Conservation (phyloP, 2,329 filamentous ascomycete species). For the Zarea fungicola region DNA sequence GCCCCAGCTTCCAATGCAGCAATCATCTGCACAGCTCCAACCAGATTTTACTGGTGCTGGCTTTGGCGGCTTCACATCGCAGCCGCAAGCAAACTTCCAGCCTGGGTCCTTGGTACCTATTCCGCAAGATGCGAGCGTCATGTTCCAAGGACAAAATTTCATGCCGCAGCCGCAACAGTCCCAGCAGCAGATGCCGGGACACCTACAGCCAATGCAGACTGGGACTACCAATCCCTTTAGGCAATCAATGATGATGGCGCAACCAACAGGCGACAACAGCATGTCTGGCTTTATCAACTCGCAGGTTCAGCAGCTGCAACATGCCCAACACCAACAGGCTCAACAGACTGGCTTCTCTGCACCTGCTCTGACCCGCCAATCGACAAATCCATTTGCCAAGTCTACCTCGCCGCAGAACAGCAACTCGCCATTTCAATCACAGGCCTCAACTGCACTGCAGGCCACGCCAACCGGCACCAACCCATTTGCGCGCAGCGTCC, state of each 20-base stretch:
- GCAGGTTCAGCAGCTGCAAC: constrained; percentile 2
- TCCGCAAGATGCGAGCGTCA: constrained; percentile 50
- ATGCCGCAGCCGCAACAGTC: constrained; percentile 18
- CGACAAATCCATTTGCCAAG: constrained; percentile 85
- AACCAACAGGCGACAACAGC: constrained; percentile 53
- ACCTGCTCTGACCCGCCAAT: constrained; percentile 49
- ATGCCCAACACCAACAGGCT: background rate
- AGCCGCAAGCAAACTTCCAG: constrained; percentile 45
- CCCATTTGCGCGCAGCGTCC: constrained; percentile 48
- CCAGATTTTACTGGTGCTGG: constrained; percentile 63
- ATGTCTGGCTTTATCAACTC: constrained; percentile 28
- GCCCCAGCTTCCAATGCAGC: constrained; percentile 36
- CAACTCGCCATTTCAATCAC: constrained; percentile 41
- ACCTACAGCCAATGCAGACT: constrained; percentile 20
- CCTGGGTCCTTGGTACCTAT: constrained; percentile 49
- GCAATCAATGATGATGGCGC: constrained; percentile 72
- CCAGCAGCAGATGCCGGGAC: constrained; percentile 20
- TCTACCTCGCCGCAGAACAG: constrained; percentile 26
- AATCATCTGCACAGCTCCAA: constrained; percentile 37
- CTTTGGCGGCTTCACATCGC: constrained; percentile 77
- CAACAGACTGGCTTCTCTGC: constrained; percentile 24
- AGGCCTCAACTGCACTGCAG: constrained; percentile 36
- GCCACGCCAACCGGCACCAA: constrained; percentile 53
- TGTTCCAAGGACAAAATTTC: constrained; percentile 37
- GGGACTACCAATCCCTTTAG: constrained; percentile 84